Conservation (phyloP, 148 eudicot genomes). For the Fagopyrum esculentum region DNA sequence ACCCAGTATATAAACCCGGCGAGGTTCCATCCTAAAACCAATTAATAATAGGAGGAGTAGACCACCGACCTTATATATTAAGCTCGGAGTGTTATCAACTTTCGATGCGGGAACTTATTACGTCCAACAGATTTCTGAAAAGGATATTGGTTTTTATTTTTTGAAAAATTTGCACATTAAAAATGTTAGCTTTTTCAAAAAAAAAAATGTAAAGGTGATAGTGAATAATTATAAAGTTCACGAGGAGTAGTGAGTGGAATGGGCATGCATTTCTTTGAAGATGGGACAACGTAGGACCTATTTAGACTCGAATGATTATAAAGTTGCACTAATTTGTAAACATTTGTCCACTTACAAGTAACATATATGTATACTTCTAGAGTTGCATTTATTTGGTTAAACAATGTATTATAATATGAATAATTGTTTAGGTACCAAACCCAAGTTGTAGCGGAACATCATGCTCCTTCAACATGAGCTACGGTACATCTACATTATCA, state of each 20-base stretch:
- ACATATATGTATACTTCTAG: background rate
- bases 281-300: background rate
- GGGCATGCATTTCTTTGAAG: background rate
- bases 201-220: background rate
- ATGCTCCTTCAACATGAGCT: conserved; percentile 60
- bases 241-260: background rate
- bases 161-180: background rate
- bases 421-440: conserved; percentile 38
- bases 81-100: too few relatives aligned
- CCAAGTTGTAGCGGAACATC: conserved; percentile 34
- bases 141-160: background rate
- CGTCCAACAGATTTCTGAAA: too few relatives aligned
- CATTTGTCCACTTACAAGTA: too few relatives aligned
- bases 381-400: too few relatives aligned
- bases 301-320: background rate
- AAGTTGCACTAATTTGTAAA: background rate
- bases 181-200: background rate
- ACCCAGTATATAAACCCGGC: too few relatives aligned
- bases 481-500: conserved; percentile 51
- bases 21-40: too few relatives aligned
- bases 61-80: too few relatives aligned
- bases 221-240: background rate
- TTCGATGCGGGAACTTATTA: too few relatives aligned
- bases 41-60: too few relatives aligned
- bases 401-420: background rate